These are phyloP conservation scores for Salix arbutifolia DNA, from an alignment of 345 rosid species.

Conservation along the genomic window DNA sequence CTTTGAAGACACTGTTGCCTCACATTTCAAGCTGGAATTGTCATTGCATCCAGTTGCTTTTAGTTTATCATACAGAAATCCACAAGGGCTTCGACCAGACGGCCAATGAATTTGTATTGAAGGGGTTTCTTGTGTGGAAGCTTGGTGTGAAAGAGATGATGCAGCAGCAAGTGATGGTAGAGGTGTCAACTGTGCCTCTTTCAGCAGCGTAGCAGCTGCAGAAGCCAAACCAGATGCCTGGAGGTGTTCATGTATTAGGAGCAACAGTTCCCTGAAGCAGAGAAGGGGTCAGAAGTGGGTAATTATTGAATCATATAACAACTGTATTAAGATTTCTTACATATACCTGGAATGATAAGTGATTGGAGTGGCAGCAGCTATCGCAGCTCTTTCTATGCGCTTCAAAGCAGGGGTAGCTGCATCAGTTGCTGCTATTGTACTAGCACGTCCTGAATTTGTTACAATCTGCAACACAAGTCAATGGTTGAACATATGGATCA, in stretches of 20 bases:
- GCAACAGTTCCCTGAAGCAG: neutral
- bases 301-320: neutral
- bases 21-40: conserved; percentile 43
- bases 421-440: conserved; percentile 90
- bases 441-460: conserved; percentile 93
- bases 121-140: conserved; percentile 53
- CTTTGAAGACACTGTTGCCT: conserved; percentile 48
- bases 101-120: conserved; percentile 79
- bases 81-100: conserved; percentile 61
- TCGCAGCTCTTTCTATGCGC: conserved; percentile 98
- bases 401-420: conserved; percentile 96
- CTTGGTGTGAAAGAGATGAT: conserved; percentile 56
- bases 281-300: neutral
- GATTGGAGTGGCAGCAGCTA: conserved; percentile 97
- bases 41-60: conserved; percentile 41
- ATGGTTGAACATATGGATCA: conserved; percentile 7
- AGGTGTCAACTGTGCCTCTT: conserved; percentile 90
- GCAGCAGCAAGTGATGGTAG: conserved; percentile 63
- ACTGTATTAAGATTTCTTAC: neutral
- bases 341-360: conserved; percentile 72
- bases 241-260: conserved; percentile 92
- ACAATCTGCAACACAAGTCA: conserved; percentile 60
- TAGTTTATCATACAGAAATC: conserved; percentile 55
- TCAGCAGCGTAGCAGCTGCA: conserved; percentile 62
- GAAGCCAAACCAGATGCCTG: conserved; percentile 79